Conservation (phyloP, 108 stramenopile genomes). For the Discostella stelligeroides region DNA sequence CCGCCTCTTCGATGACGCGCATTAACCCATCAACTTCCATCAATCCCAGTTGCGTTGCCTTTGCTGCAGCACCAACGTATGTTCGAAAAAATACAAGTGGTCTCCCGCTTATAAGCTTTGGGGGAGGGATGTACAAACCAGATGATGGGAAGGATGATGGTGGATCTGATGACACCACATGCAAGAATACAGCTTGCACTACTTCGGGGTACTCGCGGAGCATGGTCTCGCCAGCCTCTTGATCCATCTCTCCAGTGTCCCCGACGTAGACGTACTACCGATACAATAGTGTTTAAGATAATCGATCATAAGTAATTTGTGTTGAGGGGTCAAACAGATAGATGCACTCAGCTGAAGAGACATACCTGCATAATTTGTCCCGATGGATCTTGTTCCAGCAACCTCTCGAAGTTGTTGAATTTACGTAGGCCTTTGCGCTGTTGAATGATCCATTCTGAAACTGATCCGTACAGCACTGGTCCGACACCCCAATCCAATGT, state of each 20-base stretch:
- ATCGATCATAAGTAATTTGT: too few species aligned
- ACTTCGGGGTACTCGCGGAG: slow-evolving; percentile 87
- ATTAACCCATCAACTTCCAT: slow-evolving; percentile 78
- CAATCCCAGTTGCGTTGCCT: slow-evolving; percentile 78
- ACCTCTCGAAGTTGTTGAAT: slow-evolving; percentile 86
- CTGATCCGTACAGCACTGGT: slow-evolving; percentile 93
- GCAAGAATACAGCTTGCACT: slow-evolving; percentile 91
- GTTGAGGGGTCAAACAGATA: too few species aligned
- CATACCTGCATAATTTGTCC: slow-evolving; percentile 68
- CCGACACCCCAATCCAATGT: slow-evolving; percentile 87
- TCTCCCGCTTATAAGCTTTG: slow-evolving; percentile 86
- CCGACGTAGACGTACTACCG: slow-evolving; percentile 90
- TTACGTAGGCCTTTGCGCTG: slow-evolving; percentile 88
- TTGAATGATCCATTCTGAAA: slow-evolving; percentile 94
- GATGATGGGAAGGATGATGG: slow-evolving; percentile 45
- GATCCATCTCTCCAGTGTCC: slow-evolving; percentile 94
- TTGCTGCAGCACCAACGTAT: slow-evolving; percentile 91
- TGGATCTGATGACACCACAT: slow-evolving; percentile 70
- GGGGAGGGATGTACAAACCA: slow-evolving; percentile 52
- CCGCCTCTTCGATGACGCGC: slow-evolving; percentile 75
- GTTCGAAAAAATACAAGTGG: slow-evolving; percentile 92
- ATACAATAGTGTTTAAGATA: background rate
- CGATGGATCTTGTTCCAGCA: slow-evolving; percentile 86
- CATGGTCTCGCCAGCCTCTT: slow-evolving; percentile 93
- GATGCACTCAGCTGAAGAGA: too few species aligned